phyloP scores from a whole-genome alignment of 345 rosid species.

The Aethionema arabicum region DNA sequence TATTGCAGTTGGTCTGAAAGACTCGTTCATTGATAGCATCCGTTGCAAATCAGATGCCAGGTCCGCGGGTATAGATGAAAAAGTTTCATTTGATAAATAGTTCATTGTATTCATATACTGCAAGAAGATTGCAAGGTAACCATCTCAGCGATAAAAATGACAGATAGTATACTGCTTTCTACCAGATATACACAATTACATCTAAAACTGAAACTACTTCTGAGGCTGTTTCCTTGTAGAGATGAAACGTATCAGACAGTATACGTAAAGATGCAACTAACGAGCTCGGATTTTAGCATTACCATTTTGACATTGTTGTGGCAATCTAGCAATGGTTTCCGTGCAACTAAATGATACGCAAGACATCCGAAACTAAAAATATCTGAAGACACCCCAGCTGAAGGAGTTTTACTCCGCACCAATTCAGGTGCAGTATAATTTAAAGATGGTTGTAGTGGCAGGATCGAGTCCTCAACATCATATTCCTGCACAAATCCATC shows the following conservation, averaged over 20 bases:
- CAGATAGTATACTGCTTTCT: constrained; percentile 1
- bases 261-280: constrained; percentile 4
- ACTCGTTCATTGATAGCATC: constrained; percentile 84
- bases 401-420: constrained; percentile 62
- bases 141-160: constrained; percentile 16
- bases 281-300: constrained; percentile 25
- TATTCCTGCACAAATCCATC: constrained; percentile 62
- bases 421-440: constrained; percentile 96
- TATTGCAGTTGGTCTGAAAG: constrained; percentile 80
- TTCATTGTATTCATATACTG: constrained; percentile 91
- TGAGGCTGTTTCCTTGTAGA: not conserved
- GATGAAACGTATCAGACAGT: not conserved
- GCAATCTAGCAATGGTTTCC: constrained; percentile 86
- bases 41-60: constrained; percentile 77
- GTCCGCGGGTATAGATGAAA: constrained; percentile 77
- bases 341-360: constrained; percentile 78
- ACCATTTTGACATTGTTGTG: constrained; percentile 96
- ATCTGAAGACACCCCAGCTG: constrained; percentile 70
- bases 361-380: constrained; percentile 92
- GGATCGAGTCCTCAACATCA: constrained; percentile 83
- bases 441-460: constrained; percentile 90
- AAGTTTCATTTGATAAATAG: constrained; percentile 79
- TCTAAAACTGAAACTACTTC: constrained; percentile 11
- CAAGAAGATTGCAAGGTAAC: constrained; percentile 34
- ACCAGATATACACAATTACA: not conserved